Conservation (phyloP, 352 stramenopile genomes). For the Phytophthora nicotianae region DNA sequence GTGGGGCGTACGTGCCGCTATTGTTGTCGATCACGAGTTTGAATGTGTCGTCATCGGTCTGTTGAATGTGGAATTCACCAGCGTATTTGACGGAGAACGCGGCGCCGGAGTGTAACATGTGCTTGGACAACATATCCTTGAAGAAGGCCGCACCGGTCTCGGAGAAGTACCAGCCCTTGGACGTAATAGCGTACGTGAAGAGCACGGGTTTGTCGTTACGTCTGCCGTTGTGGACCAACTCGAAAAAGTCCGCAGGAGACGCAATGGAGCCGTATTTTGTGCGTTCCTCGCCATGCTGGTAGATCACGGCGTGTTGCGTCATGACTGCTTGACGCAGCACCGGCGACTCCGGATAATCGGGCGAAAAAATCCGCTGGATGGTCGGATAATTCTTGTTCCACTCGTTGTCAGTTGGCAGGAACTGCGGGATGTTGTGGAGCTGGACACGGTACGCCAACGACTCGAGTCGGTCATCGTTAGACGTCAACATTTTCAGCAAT, state of each 20-base stretch:
- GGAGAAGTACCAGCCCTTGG: slow-evolving; percentile 51
- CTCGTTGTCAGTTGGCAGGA: slow-evolving; percentile 31
- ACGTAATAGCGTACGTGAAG: slow-evolving; percentile 48
- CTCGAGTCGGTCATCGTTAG: slow-evolving; percentile 19
- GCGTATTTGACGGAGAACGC: slow-evolving; percentile 45
- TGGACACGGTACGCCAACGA: slow-evolving; percentile 39
- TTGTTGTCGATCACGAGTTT: slow-evolving; percentile 47
- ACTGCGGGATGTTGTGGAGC: slow-evolving; percentile 36
- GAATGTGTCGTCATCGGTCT: background rate
- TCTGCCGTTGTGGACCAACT: slow-evolving; percentile 32
- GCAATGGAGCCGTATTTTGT: slow-evolving; percentile 28
- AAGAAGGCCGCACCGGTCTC: slow-evolving; percentile 48
- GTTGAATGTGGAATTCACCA: slow-evolving; percentile 36
- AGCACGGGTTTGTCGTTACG: slow-evolving; percentile 42
- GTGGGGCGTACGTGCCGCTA: slow-evolving; percentile 40
- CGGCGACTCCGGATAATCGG: slow-evolving; percentile 31
- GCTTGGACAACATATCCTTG: slow-evolving; percentile 54
- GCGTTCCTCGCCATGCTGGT: slow-evolving; percentile 23
- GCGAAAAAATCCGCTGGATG: slow-evolving; percentile 39
- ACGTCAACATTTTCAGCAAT: slow-evolving; percentile 21
- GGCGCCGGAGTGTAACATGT: slow-evolving; percentile 47
- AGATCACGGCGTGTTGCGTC: slow-evolving; percentile 36
- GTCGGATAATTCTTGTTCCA: slow-evolving; percentile 44
- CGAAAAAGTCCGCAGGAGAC: slow-evolving; percentile 32
- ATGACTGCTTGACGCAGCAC: slow-evolving; percentile 36